phyloP scores from a whole-genome alignment of 139 green algal genomes.

The Closterium sp. region DNA sequence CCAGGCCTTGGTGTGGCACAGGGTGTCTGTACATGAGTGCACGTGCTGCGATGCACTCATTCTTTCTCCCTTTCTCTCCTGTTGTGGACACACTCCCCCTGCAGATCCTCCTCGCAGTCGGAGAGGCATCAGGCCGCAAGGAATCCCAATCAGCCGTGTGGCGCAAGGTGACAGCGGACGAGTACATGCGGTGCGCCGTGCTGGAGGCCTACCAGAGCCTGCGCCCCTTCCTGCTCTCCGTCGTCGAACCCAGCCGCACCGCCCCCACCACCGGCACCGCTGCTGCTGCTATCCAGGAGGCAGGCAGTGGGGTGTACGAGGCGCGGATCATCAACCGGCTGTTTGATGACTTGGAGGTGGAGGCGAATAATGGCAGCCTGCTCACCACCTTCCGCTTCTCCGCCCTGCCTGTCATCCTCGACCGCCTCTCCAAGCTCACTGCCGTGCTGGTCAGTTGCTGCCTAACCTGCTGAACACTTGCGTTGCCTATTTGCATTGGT shows the following conservation, averaged over 20 bases:
- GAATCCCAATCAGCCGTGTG: background rate
- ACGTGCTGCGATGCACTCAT: slow-evolving; percentile 7
- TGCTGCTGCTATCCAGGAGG: background rate
- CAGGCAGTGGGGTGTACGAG: background rate
- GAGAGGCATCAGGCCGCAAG: slow-evolving; percentile 6
- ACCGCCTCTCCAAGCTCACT: slow-evolving; percentile 7
- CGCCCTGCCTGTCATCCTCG: background rate
- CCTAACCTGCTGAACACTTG: background rate
- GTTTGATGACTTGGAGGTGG: slow-evolving; percentile 17
- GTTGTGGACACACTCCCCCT: background rate
- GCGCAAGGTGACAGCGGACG: background rate
- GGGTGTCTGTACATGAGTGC: slow-evolving; percentile 7
- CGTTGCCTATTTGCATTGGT: background rate
- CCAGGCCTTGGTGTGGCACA: background rate
- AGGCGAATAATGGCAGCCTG: background rate
- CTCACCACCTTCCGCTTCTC: slow-evolving; percentile 15
- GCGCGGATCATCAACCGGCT: slow-evolving; percentile 1
- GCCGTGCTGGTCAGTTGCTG: slow-evolving; percentile 21
- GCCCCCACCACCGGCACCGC: background rate
- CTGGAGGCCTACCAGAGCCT: slow-evolving; percentile 29
- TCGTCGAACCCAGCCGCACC: background rate
- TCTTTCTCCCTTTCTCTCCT: background rate
- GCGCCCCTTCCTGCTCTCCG: slow-evolving; percentile 7
- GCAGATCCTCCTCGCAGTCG: background rate
- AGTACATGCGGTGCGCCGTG: slow-evolving; percentile 35